These are phyloP conservation scores for Aspergillus sp. DNA, from an alignment of 2,329 filamentous ascomycete genomes.

Conservation along the genomic window DNA sequence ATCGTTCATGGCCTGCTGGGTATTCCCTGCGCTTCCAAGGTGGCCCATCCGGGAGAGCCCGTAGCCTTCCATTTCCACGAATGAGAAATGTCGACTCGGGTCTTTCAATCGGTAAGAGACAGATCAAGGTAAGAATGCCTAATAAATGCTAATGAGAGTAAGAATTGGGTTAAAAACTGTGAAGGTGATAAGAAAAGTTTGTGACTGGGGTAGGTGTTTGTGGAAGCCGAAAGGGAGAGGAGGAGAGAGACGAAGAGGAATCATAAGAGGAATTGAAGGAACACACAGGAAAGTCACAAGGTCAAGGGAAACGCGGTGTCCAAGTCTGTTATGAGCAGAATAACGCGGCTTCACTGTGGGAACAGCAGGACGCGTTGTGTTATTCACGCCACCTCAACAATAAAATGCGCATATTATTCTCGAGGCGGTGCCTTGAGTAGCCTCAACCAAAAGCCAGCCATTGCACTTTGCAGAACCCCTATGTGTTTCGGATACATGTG, in stretches of 20 bases:
- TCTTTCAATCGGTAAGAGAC: not conserved
- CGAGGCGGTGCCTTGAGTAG: not conserved
- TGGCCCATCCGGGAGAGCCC: too few species aligned
- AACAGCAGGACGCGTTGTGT: not conserved
- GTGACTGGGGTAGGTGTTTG: not conserved
- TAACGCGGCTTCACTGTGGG: not conserved
- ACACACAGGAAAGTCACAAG: not conserved
- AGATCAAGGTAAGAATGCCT: not conserved
- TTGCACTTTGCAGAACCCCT: not conserved
- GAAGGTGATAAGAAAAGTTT: not conserved
- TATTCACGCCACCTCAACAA: not conserved
- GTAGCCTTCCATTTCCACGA: not conserved
- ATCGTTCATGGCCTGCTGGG: too few species aligned
- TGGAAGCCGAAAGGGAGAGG: not conserved
- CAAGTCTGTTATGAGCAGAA: not conserved
- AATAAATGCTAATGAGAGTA: not conserved
- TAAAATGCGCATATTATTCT: not conserved
- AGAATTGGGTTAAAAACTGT: not conserved
- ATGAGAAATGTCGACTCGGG: not conserved
- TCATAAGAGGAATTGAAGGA: not conserved
- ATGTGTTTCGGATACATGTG: not conserved
- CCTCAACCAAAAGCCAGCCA: not conserved
- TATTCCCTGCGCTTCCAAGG: too few species aligned
- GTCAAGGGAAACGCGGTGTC: not conserved
- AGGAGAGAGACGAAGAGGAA: not conserved